Conservation (phyloP, 257 asterid species). For the Agastache rugosa region DNA sequence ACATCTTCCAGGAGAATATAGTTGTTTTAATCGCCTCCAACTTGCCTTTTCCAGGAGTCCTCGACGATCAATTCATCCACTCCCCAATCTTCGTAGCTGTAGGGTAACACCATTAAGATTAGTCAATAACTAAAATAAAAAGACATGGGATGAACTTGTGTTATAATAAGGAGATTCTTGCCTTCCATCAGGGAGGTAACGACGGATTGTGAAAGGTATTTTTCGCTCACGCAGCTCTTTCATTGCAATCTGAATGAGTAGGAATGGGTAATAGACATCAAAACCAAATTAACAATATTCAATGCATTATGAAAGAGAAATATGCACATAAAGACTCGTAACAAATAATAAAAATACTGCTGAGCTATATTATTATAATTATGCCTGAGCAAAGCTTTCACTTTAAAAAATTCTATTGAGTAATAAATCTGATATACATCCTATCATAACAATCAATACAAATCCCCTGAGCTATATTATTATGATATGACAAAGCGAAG, state of each 20-base stretch:
- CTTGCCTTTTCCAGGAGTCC: conserved; percentile 69
- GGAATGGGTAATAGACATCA: background rate
- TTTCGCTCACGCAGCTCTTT: conserved; percentile 87
- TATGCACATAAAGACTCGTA: background rate
- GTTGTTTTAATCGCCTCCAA: conserved; percentile 52
- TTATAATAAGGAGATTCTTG: conserved; percentile 18
- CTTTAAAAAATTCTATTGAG: background rate
- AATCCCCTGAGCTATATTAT: background rate
- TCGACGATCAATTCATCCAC: conserved; percentile 65
- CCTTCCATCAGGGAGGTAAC: conserved; percentile 96
- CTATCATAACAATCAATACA: background rate
- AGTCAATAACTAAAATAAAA: conserved; percentile 12
- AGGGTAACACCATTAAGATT: conserved; percentile 4
- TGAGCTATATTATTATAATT: background rate
- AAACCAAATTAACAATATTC: background rate
- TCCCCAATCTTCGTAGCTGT: conserved; percentile 67
- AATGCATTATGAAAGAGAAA: background rate
- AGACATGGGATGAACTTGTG: background rate
- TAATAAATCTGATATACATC: no score
- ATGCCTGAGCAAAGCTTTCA: background rate
- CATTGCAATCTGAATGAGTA: conserved; percentile 77
- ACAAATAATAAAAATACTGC: background rate
- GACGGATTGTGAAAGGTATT: conserved; percentile 91
- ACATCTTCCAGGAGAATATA: background rate
- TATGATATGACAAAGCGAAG: background rate